Base-by-base conservation (phyloP, 768 basidiomycete species). In the Boletellus ananas region DNA sequence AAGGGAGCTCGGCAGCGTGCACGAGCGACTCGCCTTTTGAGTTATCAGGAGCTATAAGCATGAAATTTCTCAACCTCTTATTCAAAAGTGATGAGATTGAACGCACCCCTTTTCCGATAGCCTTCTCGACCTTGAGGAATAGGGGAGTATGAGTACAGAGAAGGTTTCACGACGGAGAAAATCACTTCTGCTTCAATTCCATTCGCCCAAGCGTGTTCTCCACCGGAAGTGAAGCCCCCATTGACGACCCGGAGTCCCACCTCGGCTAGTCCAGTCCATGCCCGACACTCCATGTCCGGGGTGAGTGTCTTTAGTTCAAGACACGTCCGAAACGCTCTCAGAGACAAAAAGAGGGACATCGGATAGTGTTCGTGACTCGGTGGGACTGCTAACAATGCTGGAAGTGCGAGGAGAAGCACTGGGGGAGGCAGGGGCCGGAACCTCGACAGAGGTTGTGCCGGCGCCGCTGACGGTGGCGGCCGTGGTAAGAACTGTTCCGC, bases 231-330 rank as follows among this genome's bases (percentile, higher is more conserved):
- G 43, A 77, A 68, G 21, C 79, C 78, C 18, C 78, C 74, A 14
- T 67, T 63, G 42, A 80, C 74, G 38, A 80, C 74, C 51, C 72
- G 72, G 60, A 89, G 73, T 3, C 86, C 87, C 2, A 87, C 58
- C 64, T 90, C 88, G 0, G 81, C 87, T 0, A 90, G 56, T 10
- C 78, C 77, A 1, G 81, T 81, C 80, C 84, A 88, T 1, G 85
- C 85, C 8, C 81, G 72, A 60, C 85, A 89, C 58, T 89, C 87
- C 9, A 83, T 63, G 44, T 78, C 76, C 6, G 76, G 74, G 6
- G 80, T 76, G 1, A 89, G 70, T 12, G 74, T 71, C 3, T 72
- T 69, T 0, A 81, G 55, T 0, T 67, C 56, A 12, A 87, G 71
- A 62, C 83, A 86, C 55, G 72, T 76, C 38, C 78, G 68, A 10